Base-by-base conservation (phyloP, 768 basidiomycete species). In the Hericium coralloides region DNA sequence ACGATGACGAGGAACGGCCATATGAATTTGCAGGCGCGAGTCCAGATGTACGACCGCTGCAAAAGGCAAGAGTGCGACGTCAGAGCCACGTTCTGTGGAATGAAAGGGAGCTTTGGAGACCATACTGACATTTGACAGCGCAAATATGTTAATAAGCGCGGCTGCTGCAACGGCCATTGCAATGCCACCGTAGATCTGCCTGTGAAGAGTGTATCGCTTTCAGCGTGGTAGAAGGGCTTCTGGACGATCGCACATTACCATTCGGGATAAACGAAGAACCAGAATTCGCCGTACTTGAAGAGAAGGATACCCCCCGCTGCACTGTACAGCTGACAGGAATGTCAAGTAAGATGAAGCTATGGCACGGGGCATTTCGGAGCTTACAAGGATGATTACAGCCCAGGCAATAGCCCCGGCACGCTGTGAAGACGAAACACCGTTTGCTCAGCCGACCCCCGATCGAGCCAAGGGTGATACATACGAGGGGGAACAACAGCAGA, bases 1-100 rank as follows among this genome's bases (percentile, higher is more conserved):
- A 84, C 78, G 68, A 86, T 74, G 65, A 89, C 82, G 57, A 86
- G 57, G 68, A 87, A 83, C 2, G 85, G 84, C 87, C 85, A 89
- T 38, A 84, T 61, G 72, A 84, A 82, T 63, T 80, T 80, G 69
- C 75, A 74, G 3, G 78, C 83, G 60, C 83, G 76, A 55, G 77
- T 78, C 80, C 83, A 88, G 63, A 80, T 78, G 70, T 83, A 84
- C 56, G 87, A 87, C 72, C 80, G 76, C 85, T 87, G 68, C 52
- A 53, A 58, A 55, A 58, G 48, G 49, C 39, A 62, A 9, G 31
- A 8, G 31, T 31, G 31, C 31, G 31, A 31, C 31, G 31, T 31
- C 31, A 31, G 31, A 31, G 31, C 31, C 31, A 31, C 31, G 31
- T 31, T 31, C 10, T 9, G 31, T 31, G 31, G 31, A 31, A 31